phyloP scores from a whole-genome alignment of 257 asterid genomes.

The Jasminum sambac region DNA sequence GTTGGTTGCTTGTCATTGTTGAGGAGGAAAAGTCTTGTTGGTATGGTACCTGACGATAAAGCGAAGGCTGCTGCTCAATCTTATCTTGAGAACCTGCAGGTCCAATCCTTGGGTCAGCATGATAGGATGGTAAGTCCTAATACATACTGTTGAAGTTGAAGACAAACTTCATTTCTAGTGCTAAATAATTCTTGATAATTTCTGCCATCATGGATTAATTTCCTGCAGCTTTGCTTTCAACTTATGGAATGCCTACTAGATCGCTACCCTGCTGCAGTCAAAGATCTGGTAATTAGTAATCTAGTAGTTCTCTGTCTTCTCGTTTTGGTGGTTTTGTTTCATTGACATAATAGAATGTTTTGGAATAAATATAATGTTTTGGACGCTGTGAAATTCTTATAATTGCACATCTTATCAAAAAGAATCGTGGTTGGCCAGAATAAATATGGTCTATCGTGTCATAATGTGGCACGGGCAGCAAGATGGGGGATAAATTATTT shows the following conservation, averaged over 20 bases:
- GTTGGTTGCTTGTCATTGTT: slow-evolving; percentile 89
- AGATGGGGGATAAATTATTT: neutral
- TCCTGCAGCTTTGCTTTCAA: slow-evolving; percentile 87
- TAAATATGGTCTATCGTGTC: neutral
- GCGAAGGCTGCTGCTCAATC: slow-evolving; percentile 71
- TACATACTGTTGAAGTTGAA: slow-evolving; percentile 3
- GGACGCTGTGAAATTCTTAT: slow-evolving; percentile 13
- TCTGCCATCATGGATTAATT: slow-evolving; percentile 13
- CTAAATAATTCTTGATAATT: slow-evolving; percentile 20
- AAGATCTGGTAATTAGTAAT: slow-evolving; percentile 55
- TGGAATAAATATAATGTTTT: slow-evolving; percentile 2
- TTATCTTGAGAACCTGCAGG: slow-evolving; percentile 59
- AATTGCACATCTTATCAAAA: slow-evolving; percentile 9
- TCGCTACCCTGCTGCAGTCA: slow-evolving; percentile 53
- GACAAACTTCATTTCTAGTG: slow-evolving; percentile 17
- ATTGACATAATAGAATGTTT: neutral
- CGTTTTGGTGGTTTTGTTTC: slow-evolving; percentile 12
- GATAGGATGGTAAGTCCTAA: slow-evolving; percentile 71
- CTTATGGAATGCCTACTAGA: slow-evolving; percentile 82
- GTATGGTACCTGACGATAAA: slow-evolving; percentile 51
- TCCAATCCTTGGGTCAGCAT: slow-evolving; percentile 83
- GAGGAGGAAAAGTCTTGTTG: slow-evolving; percentile 70
- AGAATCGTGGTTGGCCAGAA: neutral
- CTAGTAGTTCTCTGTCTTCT: slow-evolving; percentile 16
- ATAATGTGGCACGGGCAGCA: neutral